These are phyloP conservation scores for Canavalia gladiata DNA, from an alignment of 306 rosid genomes.

Conservation along the genomic window DNA sequence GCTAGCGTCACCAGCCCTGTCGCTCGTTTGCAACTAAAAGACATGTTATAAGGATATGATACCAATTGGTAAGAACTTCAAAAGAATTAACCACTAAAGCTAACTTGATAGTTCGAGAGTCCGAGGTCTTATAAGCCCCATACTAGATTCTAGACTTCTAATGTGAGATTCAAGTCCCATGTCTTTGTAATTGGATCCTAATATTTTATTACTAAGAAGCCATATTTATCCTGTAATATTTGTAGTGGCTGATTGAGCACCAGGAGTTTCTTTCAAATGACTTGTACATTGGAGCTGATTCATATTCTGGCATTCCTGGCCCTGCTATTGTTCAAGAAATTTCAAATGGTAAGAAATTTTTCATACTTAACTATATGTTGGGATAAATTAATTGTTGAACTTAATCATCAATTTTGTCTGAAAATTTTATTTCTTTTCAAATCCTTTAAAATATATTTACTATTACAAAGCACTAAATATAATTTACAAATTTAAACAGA, in stretches of 20 bases:
- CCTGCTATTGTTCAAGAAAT: constrained; percentile 65
- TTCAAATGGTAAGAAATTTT: constrained; percentile 60
- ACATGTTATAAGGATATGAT: no score
- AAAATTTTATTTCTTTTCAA: no score
- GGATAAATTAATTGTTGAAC: background rate
- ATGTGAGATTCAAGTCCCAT: no score
- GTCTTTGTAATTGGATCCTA: no score
- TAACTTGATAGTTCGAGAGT: no score
- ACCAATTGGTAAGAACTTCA: no score
- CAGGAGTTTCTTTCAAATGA: constrained; percentile 66
- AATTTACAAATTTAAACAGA: background rate
- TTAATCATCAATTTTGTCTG: background rate
- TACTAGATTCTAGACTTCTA: no score
- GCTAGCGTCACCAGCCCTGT: no score
- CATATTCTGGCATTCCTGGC: constrained; percentile 72
- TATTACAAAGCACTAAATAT: background rate
- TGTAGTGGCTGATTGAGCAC: constrained; percentile 79
- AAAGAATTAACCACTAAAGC: no score
- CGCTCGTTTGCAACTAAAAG: no score
- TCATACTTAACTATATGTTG: background rate
- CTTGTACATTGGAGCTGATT: constrained; percentile 73
- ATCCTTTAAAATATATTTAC: background rate
- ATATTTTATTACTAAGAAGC: background rate
- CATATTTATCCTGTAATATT: constrained; percentile 7
- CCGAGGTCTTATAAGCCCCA: no score